Base-by-base conservation (phyloP, 2,329 filamentous ascomycete genomes). In the Colletotrichum costaricense region DNA sequence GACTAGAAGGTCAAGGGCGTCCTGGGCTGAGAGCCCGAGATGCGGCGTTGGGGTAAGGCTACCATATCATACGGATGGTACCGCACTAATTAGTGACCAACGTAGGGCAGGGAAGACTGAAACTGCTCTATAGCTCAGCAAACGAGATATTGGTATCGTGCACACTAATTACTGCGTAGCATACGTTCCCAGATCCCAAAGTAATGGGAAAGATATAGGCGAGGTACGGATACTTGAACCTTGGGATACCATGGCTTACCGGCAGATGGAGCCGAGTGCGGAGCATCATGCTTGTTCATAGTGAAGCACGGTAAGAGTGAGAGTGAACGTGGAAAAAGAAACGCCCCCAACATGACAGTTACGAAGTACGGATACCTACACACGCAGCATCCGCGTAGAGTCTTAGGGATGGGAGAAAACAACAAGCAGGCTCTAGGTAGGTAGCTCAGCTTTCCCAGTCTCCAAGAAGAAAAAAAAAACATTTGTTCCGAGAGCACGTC, bases 1-100 rank as follows among this genome's bases (percentile, higher is more conserved):
- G 22, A 57, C 63, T 57, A 65, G 63, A 65, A 65, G 63, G 24
- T n/a, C 33, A 57, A 65, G 63, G 33, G n/a, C 33, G 54, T 33
- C 42, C 49, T 65, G 33, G 35, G 35, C 63, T 57, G 33, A 55
- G 63, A 19, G 24, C 19, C 52, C 56, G 33, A 55, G 63, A 19
- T 57, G 52, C 35, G 35, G 24, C 33, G 8, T 46, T 24, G 33
- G 22, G 22, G n/a, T 24, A 52, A 63, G 19, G 26, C n/a, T 19
- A 55, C n/a, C 46, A 35, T 55, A 33, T 24, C 38, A 42, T 24
- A 49, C 24, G 59, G 24, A 49, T 19, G 7, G 38, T 26, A 14
- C 57, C 28, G n/a, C 33, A n/a, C 24, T 30, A 30, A 6, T 8
- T 54, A 14, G 46, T 26, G 22, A 16, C 30, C n/a, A 35, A 26